phyloP scores from a whole-genome alignment of 768 basidiomycete species.

The Infundibulicybe gibba region DNA sequence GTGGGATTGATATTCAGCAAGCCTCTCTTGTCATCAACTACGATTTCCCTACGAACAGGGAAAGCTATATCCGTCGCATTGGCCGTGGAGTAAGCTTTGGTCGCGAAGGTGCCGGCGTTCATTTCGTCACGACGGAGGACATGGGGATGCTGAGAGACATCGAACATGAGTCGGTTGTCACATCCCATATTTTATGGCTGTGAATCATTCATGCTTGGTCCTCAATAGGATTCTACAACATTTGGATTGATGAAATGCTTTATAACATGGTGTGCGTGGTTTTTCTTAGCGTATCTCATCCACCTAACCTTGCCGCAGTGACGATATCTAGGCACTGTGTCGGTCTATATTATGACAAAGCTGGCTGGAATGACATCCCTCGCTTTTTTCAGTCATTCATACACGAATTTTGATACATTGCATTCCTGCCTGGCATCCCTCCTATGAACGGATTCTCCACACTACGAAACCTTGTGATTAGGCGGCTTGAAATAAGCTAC shows the following conservation, averaged over 20 bases:
- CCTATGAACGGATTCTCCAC: too few species aligned
- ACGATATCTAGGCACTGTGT: too few species aligned
- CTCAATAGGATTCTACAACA: slow-evolving; percentile 84
- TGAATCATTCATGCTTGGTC: slow-evolving; percentile 12
- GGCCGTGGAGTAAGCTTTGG: slow-evolving; percentile 97
- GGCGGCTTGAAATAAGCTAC: too few species aligned
- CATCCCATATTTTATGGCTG: neutral
- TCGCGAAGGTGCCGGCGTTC: slow-evolving; percentile 96
- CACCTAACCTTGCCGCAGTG: neutral
- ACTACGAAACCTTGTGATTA: too few species aligned
- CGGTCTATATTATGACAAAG: too few species aligned
- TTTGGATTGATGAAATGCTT: slow-evolving; percentile 98
- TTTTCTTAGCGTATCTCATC: neutral
- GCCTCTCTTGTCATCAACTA: slow-evolving; percentile 96
- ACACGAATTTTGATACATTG: too few species aligned
- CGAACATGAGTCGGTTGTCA: slow-evolving; percentile 64
- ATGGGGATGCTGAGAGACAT: slow-evolving; percentile 91
- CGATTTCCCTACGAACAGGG: slow-evolving; percentile 88
- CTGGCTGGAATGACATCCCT: too few species aligned
- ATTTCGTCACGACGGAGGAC: slow-evolving; percentile 96
- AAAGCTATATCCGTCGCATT: slow-evolving; percentile 99
- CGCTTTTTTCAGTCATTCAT: too few species aligned
- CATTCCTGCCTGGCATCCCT: too few species aligned
- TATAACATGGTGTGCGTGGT: slow-evolving; percentile 83
- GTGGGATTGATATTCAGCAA: slow-evolving; percentile 98